These are phyloP conservation scores for Elymus sibiricus DNA, from an alignment of 176 grass and related monocot genomes.

Conservation along the genomic window DNA sequence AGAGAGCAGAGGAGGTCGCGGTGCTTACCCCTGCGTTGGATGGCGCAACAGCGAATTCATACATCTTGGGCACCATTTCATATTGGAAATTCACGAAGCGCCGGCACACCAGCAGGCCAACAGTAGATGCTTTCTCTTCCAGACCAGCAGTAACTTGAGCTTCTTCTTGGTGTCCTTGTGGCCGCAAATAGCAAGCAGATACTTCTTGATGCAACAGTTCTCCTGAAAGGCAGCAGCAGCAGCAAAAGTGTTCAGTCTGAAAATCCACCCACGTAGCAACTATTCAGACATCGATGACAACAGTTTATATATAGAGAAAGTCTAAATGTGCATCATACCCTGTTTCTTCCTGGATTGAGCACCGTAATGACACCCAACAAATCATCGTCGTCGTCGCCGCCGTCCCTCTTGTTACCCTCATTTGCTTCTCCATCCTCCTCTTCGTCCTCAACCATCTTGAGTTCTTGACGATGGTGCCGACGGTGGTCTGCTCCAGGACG, in stretches of 20 bases:
- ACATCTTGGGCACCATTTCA: constrained; percentile 71
- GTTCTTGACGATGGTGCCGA: no score
- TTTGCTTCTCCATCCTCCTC: constrained; percentile 20
- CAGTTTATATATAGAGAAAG: neutral
- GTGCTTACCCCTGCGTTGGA: no score
- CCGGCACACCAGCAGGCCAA: constrained; percentile 65
- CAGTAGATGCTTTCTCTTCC: constrained; percentile 44
- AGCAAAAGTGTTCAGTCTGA: neutral
- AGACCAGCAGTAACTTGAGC: constrained; percentile 52
- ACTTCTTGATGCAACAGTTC: constrained; percentile 67
- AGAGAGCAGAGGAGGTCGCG: no score
- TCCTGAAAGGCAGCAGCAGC: constrained; percentile 17
- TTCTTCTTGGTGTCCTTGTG: constrained; percentile 55
- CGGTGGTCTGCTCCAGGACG: no score
- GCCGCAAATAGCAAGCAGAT: constrained; percentile 44
- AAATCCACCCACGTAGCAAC: neutral
- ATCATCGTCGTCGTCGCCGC: constrained; percentile 34
- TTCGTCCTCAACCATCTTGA: constrained; percentile 31
- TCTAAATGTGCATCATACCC: constrained; percentile 13
- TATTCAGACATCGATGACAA: neutral
- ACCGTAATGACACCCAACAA: constrained; percentile 63
- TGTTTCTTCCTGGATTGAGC: constrained; percentile 66
- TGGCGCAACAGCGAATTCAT: constrained; percentile 38
- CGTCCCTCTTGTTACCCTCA: neutral
- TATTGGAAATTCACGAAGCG: constrained; percentile 84